phyloP scores from a whole-genome alignment of 805 yeast genomes.

The Ogataea nakhonphanomensis region DNA sequence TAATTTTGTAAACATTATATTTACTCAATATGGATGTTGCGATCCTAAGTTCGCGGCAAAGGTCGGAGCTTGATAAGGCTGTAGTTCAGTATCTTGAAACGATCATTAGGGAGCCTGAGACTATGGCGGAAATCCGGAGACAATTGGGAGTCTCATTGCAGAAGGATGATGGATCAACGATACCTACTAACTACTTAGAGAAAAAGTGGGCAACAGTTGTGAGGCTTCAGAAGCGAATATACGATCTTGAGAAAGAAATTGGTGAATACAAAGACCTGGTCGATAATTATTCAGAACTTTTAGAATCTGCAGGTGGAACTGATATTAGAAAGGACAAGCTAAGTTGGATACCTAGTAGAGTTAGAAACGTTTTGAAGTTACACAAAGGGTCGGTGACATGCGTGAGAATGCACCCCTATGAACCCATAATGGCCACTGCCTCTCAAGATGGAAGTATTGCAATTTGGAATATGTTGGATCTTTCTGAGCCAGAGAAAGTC shows the following conservation, averaged over 20 bases:
- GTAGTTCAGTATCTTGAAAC: slow-evolving; percentile 33
- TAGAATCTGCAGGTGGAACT: slow-evolving; percentile 11
- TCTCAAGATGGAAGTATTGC: slow-evolving; percentile 69
- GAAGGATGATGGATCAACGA: slow-evolving; percentile 6
- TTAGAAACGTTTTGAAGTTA: slow-evolving; percentile 46
- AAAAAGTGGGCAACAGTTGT: slow-evolving; percentile 88
- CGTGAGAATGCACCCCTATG: slow-evolving; percentile 69
- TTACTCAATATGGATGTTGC: slow-evolving; percentile 8
- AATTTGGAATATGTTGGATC: slow-evolving; percentile 67
- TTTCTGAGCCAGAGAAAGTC: slow-evolving; percentile 56
- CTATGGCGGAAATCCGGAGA: slow-evolving; percentile 7
- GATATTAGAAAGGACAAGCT: slow-evolving; percentile 30
- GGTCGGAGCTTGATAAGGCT: slow-evolving; percentile 35
- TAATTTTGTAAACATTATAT: slow-evolving; percentile 4
- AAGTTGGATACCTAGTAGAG: slow-evolving; percentile 61
- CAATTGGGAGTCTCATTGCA: slow-evolving; percentile 5
- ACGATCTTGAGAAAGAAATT: slow-evolving; percentile 64
- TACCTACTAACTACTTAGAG: slow-evolving; percentile 42
- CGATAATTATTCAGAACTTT: slow-evolving; percentile 26
- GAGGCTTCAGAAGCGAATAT: slow-evolving; percentile 68
- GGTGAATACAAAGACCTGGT: slow-evolving; percentile 45
- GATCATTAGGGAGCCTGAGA: slow-evolving; percentile 4
- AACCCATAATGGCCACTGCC: slow-evolving; percentile 62
- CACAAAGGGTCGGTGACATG: slow-evolving; percentile 60
- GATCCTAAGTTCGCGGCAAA: slow-evolving; percentile 33